phyloP scores from a whole-genome alignment of 1,284 basidiomycete species.

The Afroboletus lepidellus region DNA sequence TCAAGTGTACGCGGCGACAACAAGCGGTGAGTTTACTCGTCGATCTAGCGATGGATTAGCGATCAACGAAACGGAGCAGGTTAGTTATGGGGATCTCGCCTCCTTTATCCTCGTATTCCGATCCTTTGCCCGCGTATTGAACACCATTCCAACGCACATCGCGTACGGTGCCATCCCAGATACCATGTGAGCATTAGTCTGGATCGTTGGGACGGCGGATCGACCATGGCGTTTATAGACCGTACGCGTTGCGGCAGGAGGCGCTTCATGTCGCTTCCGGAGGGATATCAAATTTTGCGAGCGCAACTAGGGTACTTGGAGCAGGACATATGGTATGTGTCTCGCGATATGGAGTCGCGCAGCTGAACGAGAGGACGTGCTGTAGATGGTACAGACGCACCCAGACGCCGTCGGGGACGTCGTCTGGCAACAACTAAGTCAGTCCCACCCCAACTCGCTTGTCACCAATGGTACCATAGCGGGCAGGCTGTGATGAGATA shows the following conservation, averaged over 20 bases:
- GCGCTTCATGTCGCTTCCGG: background rate
- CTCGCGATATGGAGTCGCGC: background rate
- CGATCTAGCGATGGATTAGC: background rate
- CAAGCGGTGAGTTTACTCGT: background rate
- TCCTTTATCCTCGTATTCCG: background rate
- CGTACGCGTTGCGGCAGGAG: background rate
- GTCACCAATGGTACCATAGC: background rate
- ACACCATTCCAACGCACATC: background rate
- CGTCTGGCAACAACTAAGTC: conserved; percentile 3
- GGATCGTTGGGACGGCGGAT: background rate
- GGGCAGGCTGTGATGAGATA: too few relatives aligned
- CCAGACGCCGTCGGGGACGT: conserved; percentile 5
- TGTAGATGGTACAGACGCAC: conserved; percentile 7
- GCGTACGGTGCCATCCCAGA: background rate
- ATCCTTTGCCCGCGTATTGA: background rate
- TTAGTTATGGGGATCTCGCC: background rate
- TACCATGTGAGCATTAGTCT: background rate
- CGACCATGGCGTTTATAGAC: background rate
- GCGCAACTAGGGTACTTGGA: background rate
- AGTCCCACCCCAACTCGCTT: background rate
- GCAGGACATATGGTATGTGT: conserved; percentile 6
- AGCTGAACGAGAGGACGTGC: background rate
- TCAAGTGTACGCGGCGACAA: conserved; percentile 2
- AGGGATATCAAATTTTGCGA: conserved; percentile 3
- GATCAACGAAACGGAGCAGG: background rate